A percentile compares a stretch with the other conserved stretches of the same genome.
These are phyloP conservation scores for Sistotremastrum niveocremeum DNA, from an alignment of 768 basidiomycete species.

Conservation along the genomic window DNA sequence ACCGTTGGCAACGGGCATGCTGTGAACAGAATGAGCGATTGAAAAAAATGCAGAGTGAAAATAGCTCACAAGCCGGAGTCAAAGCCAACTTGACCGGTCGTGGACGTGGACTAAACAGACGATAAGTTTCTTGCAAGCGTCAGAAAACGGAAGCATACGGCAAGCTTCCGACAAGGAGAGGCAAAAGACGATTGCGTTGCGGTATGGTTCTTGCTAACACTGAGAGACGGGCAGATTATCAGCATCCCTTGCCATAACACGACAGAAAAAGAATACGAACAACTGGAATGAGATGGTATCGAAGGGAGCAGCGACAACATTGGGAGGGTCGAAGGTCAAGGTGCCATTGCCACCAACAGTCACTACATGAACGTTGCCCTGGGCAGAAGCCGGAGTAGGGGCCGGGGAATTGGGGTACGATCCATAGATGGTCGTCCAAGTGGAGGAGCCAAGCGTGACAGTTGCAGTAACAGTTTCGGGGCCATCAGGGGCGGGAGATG, in stretches of 20 bases:
- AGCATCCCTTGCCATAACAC: too few relatives aligned
- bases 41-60: background rate
- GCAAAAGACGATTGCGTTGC: conserved; percentile 51
- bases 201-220: conserved; percentile 42
- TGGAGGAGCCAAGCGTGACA: conserved; percentile 28
- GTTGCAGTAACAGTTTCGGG: conserved; percentile 11
- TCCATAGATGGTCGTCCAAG: conserved; percentile 45
- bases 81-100: conserved; percentile 29
- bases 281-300: conserved; percentile 51
- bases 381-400: conserved; percentile 35
- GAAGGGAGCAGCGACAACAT: conserved; percentile 34
- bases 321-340: conserved; percentile 37
- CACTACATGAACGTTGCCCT: conserved; percentile 36
- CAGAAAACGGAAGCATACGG: conserved; percentile 4
- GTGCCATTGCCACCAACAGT: conserved; percentile 36
- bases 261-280: conserved; percentile 19
- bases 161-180: conserved; percentile 39
- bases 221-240: background rate
- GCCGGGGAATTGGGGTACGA: conserved; percentile 42
- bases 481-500: conserved; percentile 6
- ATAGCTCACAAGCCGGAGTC: conserved; percentile 44
- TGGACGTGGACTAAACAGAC: background rate
- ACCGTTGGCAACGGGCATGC: conserved; percentile 27
- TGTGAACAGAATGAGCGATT: conserved; percentile 2
- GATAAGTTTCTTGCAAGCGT: too few relatives aligned